These are phyloP conservation scores for Leptodermis oblonga DNA, from an alignment of 257 asterid genomes.

Conservation along the genomic window DNA sequence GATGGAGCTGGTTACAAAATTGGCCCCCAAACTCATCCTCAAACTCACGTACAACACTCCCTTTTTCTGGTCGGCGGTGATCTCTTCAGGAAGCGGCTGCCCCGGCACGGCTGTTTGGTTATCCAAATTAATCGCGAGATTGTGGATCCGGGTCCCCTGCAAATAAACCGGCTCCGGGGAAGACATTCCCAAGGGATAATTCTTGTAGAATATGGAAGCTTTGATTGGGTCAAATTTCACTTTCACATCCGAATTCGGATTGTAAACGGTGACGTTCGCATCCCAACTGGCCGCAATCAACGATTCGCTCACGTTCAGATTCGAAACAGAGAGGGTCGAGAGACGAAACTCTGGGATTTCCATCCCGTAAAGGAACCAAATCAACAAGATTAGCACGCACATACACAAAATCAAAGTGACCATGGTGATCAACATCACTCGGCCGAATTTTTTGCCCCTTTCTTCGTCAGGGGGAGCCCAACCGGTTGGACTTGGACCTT, in stretches of 20 bases:
- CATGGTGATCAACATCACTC: conserved; percentile 33
- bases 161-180: conserved; percentile 18
- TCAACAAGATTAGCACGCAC: conserved; percentile 36
- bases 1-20: conserved; percentile 10
- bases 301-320: conserved; percentile 19
- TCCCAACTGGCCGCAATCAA: conserved; percentile 26
- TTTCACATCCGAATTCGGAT: conserved; percentile 24
- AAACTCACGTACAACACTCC: conserved; percentile 30
- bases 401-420: conserved; percentile 28
- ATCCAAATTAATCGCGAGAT: neutral
- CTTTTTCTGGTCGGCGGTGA: conserved; percentile 12
- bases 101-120: neutral
- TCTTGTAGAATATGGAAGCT: conserved; percentile 35
- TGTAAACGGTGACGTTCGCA: conserved; percentile 21
- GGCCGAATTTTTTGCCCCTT: conserved; percentile 20
- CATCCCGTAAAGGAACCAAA: conserved; percentile 52
- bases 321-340: conserved; percentile 28
- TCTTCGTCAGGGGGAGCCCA: conserved; percentile 15
- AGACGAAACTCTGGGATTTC: conserved; percentile 38
- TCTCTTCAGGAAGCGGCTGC: conserved; percentile 6
- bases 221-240: conserved; percentile 16
- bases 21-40: conserved; percentile 29
- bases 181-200: conserved; percentile 28
- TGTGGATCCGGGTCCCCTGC: neutral
- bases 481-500: conserved; percentile 10